Percentiles rank a stretch among this genome's conserved stretches.
Evolutionary conservation across 140 eudicot species (phyloP).

Genomic region (Flaveria floridana): DNA sequence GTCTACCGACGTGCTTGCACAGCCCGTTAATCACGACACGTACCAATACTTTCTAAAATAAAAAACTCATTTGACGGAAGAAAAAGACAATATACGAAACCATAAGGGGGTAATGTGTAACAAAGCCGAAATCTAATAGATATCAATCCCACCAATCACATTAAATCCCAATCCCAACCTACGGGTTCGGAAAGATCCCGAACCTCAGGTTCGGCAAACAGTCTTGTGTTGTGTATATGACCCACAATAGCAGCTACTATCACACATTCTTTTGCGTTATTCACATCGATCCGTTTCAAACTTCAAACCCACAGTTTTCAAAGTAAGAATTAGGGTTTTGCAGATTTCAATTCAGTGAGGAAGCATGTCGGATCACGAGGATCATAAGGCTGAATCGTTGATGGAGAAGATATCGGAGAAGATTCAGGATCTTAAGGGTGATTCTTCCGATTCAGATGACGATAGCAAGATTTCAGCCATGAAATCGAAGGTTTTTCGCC

Average conservation of each 20-base stretch:
- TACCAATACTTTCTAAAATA: background rate
- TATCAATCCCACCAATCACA: background rate
- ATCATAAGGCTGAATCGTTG: conserved; percentile 45
- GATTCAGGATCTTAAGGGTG: conserved; percentile 42
- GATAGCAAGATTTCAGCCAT: conserved; percentile 42
- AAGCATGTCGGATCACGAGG: conserved; percentile 68
- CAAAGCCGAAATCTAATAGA: background rate
- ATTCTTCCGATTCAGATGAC: conserved; percentile 47
- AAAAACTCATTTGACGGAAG: background rate
- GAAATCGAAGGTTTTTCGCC: conserved; percentile 49
- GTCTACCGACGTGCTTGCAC: conserved; percentile 36
- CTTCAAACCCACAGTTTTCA: conserved; percentile 18
- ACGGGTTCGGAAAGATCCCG: conserved; percentile 19
- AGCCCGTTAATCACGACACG: conserved; percentile 28
- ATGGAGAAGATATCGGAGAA: conserved; percentile 70
- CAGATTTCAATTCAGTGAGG: conserved; percentile 11
- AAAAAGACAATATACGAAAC: background rate
- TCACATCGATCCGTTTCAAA: background rate
- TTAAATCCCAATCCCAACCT: conserved; percentile 8
- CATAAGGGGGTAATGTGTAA: conserved; percentile 2
- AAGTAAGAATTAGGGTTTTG: conserved; percentile 1
- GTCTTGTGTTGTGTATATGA: conserved; percentile 24
- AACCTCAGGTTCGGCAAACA: conserved; percentile 25
- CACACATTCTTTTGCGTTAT: conserved; percentile 31
- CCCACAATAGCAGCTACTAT: conserved; percentile 19